Evolutionary conservation across 208 protist genomes (phyloP).

Genomic region (Leptomonas seymouri): DNA sequence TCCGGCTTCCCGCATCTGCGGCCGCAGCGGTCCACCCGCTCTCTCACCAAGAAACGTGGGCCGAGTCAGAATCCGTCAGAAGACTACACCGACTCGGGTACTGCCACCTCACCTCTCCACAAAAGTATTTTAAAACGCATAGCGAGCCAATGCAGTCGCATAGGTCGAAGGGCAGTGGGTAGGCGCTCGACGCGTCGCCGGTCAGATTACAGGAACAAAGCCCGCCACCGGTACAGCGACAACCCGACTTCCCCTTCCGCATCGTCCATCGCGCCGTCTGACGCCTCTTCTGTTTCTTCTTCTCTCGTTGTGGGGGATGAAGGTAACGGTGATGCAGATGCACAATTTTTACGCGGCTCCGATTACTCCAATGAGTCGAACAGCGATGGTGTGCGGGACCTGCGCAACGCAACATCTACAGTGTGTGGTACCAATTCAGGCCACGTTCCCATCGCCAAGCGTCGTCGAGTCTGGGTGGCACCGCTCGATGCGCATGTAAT

Average conservation of each 20-base stretch:
- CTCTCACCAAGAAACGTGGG: background rate
- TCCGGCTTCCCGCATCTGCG: background rate
- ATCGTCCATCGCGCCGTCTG: background rate
- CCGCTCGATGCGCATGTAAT: slow-evolving; percentile 4
- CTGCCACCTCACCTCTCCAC: background rate
- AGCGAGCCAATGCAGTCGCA: background rate
- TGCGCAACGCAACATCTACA: background rate
- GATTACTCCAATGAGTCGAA: no score
- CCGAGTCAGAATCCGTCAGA: background rate
- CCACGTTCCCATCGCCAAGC: slow-evolving; percentile 2
- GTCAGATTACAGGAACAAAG: background rate
- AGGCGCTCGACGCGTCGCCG: background rate
- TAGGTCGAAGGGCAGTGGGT: background rate
- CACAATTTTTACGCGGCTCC: background rate
- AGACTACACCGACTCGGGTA: background rate
- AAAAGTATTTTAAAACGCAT: slow-evolving; percentile 1
- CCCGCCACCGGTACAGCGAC: no score
- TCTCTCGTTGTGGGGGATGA: background rate
- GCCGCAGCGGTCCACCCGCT: background rate
- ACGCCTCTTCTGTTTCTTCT: background rate
- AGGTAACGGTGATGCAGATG: background rate
- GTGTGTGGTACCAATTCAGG: background rate
- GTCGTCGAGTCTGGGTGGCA: background rate
- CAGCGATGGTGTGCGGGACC: no score
- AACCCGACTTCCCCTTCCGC: background rate